Evolutionary conservation across 2,329 filamentous ascomycete species (phyloP).

Genomic region (Diaporthe citrichinensis): DNA sequence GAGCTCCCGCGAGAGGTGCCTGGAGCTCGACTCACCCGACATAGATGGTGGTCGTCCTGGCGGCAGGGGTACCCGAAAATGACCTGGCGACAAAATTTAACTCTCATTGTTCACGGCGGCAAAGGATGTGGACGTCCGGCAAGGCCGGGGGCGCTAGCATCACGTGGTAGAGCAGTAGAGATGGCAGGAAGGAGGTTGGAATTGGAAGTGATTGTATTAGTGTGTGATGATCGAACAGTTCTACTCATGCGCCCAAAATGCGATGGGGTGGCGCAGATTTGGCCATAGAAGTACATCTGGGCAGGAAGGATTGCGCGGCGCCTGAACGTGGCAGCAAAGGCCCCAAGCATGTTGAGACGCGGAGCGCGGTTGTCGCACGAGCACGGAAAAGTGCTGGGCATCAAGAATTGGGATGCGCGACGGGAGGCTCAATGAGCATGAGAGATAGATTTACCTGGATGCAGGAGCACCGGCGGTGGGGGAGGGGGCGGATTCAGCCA

Average conservation of each 20-base stretch:
- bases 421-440: neutral
- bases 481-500: conserved; percentile 34
- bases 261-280: conserved; percentile 24
- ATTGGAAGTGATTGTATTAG: conserved; percentile 27
- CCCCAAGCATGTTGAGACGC: neutral
- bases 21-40: conserved; percentile 23
- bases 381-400: neutral
- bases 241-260: conserved; percentile 30
- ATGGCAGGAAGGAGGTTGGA: conserved; percentile 10
- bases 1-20: neutral
- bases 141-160: conserved; percentile 13
- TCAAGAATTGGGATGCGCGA: conserved; percentile 15
- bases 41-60: conserved; percentile 24
- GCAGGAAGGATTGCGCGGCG: neutral
- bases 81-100: conserved; percentile 26
- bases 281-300: conserved; percentile 25
- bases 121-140: neutral
- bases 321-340: neutral
- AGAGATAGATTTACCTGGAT: conserved; percentile 30
- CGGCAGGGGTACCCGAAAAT: conserved; percentile 17
- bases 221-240: conserved; percentile 17
- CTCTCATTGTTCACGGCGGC: neutral
- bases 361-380: neutral
- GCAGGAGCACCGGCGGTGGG: conserved; percentile 12
- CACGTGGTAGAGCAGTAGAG: conserved; percentile 25